Base-by-base conservation (phyloP, 108 stramenopile genomes). In the Aurantiochytrium sp. region DNA sequence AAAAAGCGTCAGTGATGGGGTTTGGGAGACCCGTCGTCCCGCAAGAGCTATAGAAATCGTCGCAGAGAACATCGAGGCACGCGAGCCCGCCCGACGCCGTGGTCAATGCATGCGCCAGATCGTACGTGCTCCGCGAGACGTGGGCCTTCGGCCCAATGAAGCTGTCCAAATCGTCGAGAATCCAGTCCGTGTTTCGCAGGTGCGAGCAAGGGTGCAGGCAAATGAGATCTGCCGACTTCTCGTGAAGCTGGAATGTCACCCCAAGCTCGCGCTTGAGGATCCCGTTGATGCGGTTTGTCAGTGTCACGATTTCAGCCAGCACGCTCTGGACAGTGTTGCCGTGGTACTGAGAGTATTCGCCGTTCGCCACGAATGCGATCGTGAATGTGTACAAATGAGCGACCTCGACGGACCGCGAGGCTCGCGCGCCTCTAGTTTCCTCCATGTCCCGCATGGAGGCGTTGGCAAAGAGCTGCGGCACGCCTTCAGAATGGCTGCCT, bases 301-400 rank as follows among this genome's bases (percentile, higher is more conserved):
- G 42, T 19, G 73, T 81, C 1, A 81, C 42, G 19, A 81, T 81
- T 3, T 41, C 39, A 12, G 73, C 73, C 12, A 81, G 73, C 12
- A 81, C 73, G 24, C 24, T 27, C 4, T 41, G 45, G 36, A 81
- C 45, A 6, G 73, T 81, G 73, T 81, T 81, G 2, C 73, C 73
- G 2, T 81, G 73, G 30, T 81, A 81, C 73, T 48, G 73, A 81
- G 42, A 48, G 39, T 81, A 81, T 42, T 81, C 24, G 36, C 73
- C 73, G 32, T 81, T 81, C 19, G 73, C 73, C 21, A 81, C 73
- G 1, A 81, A 48, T 6, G 73, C 73, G 24, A 81, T 81, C 10
- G 30, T 48, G 39, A 81, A 81, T 0, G 73, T 81, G 24, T 48
- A 81, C 73, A 30, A 6, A 30, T 41, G n/a, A 6, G 4, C 73